phyloP scores from a whole-genome alignment of 1,139 yeast genomes.

The Spathaspora sp. region DNA sequence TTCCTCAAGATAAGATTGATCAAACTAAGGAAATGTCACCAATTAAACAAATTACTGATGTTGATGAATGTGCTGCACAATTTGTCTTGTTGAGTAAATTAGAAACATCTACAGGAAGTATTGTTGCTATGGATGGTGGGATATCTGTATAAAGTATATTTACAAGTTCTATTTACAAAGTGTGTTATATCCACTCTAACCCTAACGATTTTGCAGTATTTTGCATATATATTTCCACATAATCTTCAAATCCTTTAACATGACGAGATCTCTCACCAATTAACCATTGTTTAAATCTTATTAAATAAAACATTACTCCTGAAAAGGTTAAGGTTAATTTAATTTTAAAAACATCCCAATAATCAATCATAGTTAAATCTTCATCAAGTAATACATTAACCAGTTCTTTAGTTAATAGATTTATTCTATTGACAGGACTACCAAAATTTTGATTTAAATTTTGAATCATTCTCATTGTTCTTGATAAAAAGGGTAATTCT shows the following conservation, averaged over 20 bases:
- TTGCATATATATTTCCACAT: slow-evolving; percentile 43
- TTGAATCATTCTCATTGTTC: slow-evolving; percentile 76
- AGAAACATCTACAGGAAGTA: slow-evolving; percentile 31
- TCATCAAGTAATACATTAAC: slow-evolving; percentile 22
- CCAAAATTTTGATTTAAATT: slow-evolving; percentile 65
- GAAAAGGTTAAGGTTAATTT: slow-evolving; percentile 40
- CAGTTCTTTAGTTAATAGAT: slow-evolving; percentile 60
- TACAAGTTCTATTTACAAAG: neutral
- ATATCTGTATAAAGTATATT: slow-evolving; percentile 11
- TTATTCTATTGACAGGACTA: slow-evolving; percentile 72
- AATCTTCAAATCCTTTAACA: slow-evolving; percentile 47
- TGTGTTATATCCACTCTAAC: slow-evolving; percentile 24
- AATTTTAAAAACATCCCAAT: slow-evolving; percentile 30
- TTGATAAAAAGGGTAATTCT: slow-evolving; percentile 61
- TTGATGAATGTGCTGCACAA: slow-evolving; percentile 34
- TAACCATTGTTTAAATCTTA: slow-evolving; percentile 41
- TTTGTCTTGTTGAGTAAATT: slow-evolving; percentile 29
- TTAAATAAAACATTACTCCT: slow-evolving; percentile 39
- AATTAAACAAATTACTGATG: slow-evolving; percentile 23
- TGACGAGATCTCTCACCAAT: slow-evolving; percentile 30
- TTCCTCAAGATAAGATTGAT: slow-evolving; percentile 26
- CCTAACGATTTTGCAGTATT: slow-evolving; percentile 45
- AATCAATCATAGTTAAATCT: slow-evolving; percentile 20
- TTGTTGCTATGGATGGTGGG: slow-evolving; percentile 30
- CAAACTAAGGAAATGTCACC: slow-evolving; percentile 22